Conservation (phyloP, 371 early-diverging fungal genomes). For the Lichtheimia corymbifera region DNA sequence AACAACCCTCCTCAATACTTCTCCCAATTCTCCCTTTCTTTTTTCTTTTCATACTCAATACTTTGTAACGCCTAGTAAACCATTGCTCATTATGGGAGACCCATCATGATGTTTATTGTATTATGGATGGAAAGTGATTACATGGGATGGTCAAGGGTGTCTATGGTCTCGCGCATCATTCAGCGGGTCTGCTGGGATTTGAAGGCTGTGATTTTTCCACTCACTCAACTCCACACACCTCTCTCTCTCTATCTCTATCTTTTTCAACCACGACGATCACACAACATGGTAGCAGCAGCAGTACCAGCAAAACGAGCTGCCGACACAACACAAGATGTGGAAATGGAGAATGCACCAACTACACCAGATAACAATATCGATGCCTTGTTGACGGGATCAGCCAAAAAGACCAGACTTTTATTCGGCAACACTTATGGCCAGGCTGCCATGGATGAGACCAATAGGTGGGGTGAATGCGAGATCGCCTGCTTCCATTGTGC, state of each 20-base stretch:
- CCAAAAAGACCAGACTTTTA: slow-evolving; percentile 58
- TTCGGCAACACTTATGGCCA: slow-evolving; percentile 58
- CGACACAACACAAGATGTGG: slow-evolving; percentile 4
- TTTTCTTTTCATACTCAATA: too few species aligned
- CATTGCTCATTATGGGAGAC: too few species aligned
- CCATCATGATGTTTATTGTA: too few species aligned
- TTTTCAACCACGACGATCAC: background rate
- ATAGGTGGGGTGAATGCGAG: slow-evolving; percentile 33
- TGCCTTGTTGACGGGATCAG: slow-evolving; percentile 43
- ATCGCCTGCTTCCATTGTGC: background rate
- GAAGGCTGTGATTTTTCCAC: too few species aligned
- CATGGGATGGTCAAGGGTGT: too few species aligned
- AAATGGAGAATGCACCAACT: slow-evolving; percentile 8
- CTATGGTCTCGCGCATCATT: too few species aligned
- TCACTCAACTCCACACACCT: too few species aligned
- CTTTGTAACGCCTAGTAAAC: too few species aligned
- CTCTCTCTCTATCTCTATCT: background rate
- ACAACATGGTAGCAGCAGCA: slow-evolving; percentile 12
- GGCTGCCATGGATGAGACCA: slow-evolving; percentile 58
- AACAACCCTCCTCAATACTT: too few species aligned
- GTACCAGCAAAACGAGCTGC: slow-evolving; percentile 11
- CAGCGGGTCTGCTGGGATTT: too few species aligned
- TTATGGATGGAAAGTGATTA: too few species aligned
- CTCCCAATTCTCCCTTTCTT: too few species aligned
- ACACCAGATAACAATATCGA: slow-evolving; percentile 18